Percentiles rank a stretch among this genome's conserved stretches.
phyloP scores from a whole-genome alignment of 495 filamentous ascomycete species.

The Collariella sp. region DNA sequence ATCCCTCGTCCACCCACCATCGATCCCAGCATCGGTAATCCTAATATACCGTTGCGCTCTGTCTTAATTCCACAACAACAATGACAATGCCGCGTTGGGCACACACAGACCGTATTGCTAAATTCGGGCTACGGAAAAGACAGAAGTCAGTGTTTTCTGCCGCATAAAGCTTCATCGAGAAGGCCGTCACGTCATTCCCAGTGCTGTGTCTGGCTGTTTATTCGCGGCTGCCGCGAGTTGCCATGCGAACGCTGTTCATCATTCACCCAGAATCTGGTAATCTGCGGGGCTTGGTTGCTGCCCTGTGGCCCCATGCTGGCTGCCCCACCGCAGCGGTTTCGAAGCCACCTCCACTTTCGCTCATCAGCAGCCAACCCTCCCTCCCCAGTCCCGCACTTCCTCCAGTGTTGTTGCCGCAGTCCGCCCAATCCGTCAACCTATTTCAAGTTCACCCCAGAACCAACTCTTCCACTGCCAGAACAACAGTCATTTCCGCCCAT shows the following conservation, averaged over 20 bases:
- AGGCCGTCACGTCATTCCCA: neutral
- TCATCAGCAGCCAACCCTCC: conserved; percentile 1
- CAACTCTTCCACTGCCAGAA: neutral
- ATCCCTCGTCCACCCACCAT: neutral
- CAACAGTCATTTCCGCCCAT: neutral
- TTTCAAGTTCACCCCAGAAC: conserved; percentile 1
- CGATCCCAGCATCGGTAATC: no score
- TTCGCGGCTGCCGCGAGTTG: neutral
- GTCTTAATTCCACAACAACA: conserved; percentile 2
- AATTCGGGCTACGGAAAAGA: neutral
- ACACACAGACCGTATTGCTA: conserved; percentile 1
- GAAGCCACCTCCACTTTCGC: conserved; percentile 2
- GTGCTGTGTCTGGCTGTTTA: neutral
- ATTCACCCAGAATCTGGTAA: conserved; percentile 3
- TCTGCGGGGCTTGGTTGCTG: conserved; percentile 12
- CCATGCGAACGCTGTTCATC: conserved; percentile 7
- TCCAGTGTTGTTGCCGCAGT: conserved; percentile 9
- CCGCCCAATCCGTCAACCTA: conserved; percentile 19
- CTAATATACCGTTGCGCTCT: no score
- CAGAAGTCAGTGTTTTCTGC: neutral
- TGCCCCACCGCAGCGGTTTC: conserved; percentile 14
- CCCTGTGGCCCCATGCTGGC: neutral
- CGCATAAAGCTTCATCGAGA: conserved; percentile 4
- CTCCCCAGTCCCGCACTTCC: conserved; percentile 3
- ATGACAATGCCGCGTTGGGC: neutral